Evolutionary conservation across 2,329 filamentous ascomycete species (phyloP), one percentile per base, ranked within the genome.

Genomic region (Claviceps humidiphila): DNA sequence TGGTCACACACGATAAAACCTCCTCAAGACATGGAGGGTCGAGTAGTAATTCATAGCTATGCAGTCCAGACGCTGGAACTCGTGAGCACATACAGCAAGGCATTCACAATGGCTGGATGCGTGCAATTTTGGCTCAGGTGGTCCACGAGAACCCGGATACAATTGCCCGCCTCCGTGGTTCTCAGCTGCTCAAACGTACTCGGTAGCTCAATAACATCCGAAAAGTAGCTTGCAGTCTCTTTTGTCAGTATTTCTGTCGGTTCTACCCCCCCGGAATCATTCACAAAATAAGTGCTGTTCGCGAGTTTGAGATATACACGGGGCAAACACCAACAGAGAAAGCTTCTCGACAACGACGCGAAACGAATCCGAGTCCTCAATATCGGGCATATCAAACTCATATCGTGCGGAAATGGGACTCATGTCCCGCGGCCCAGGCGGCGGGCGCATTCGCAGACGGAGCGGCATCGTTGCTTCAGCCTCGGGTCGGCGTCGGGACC

Each of bases 141-240:
- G 42, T 80, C 75, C 47, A 87, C 81, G 51, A 90, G 69, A 22
- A 66, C 62, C 30, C 71, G 77, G 60, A 78, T 72, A 58, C 71
- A 79, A 56, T 72, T 75, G 2, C 82, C 82, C 26, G 81, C 79
- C 5, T 80, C 73, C 1, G 80, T 84, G 5, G 81, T 84, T 47
- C 84, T 74, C 8, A 89, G 72, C 65, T 88, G 84, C 61, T 89
- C 85, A 67, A 88, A 89, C 14, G 79, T 84, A 61, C 79, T 78
- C 16, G 85, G 83, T 46, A 82, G 68, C 50, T 76, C 73, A 52
- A 89, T 74, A 22, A 77, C 77, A 53, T 82, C 77, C 53, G 75
- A 71, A 55, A 87, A 76, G 63, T 78, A 85, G 51, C 81, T 85
- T n/a, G 44, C 26, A 6, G 44, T 37, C n/a, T 11, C 4, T 14